Evolutionary conservation across 306 rosid genomes (phyloP).

Genomic region (Cucurbita ficifolia): DNA sequence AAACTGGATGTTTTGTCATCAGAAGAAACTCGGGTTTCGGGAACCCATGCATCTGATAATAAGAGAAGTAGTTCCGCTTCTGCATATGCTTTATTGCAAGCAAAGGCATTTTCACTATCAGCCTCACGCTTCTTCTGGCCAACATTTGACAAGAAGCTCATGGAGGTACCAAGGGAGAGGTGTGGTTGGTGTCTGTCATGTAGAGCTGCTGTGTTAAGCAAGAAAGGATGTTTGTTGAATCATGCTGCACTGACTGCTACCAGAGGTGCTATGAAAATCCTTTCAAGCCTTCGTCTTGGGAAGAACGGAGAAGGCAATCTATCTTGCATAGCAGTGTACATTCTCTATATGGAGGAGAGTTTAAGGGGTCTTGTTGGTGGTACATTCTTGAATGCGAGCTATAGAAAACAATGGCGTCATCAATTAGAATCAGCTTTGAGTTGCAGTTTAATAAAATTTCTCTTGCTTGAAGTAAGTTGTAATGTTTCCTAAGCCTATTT

Average conservation of each 20-base stretch:
- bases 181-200: constrained; percentile 99
- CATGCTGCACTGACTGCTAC: constrained; percentile 79
- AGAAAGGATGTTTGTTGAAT: constrained; percentile 95
- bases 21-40: constrained; percentile 57
- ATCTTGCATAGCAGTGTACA: constrained; percentile 64
- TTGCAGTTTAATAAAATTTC: constrained; percentile 38
- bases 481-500: constrained; percentile 1
- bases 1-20: constrained; percentile 51
- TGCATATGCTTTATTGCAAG: constrained; percentile 46
- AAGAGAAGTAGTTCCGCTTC: constrained; percentile 43
- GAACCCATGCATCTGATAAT: constrained; percentile 39
- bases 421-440: constrained; percentile 54
- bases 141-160: constrained; percentile 70
- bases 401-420: constrained; percentile 54
- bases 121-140: constrained; percentile 99
- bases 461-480: constrained; percentile 66
- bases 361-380: constrained; percentile 67
- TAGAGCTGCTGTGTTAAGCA: constrained; percentile 61
- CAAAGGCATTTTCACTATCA: constrained; percentile 66
- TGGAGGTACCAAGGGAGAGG: constrained; percentile 97
- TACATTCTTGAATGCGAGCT: constrained; percentile 48
- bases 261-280: constrained; percentile 66
- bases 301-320: constrained; percentile 69
- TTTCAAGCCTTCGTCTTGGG: constrained; percentile 41
- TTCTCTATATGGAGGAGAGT: constrained; percentile 67